Percentiles rank a stretch among this genome's conserved stretches.
These are phyloP conservation scores for Limnanthes douglasii DNA, from an alignment of 345 rosid species.

Conservation along the genomic window DNA sequence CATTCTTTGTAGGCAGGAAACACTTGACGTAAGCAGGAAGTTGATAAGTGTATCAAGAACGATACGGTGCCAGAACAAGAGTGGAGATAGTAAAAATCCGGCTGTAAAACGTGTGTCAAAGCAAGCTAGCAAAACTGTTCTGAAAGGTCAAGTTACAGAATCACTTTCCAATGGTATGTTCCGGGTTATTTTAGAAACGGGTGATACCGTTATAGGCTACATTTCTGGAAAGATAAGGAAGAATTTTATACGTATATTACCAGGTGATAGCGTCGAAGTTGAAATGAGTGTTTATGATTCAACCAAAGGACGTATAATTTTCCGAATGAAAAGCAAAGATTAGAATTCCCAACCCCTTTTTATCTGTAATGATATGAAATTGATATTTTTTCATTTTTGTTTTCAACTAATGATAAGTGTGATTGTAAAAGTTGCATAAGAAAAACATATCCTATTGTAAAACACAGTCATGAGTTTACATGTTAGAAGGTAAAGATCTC, in stretches of 20 bases:
- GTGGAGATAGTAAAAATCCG: conserved; percentile 14
- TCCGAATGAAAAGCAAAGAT: conserved; percentile 24
- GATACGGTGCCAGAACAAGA: conserved; percentile 19
- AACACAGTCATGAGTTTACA: too few species aligned
- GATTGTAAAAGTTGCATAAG: too few species aligned
- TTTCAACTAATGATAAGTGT: too few species aligned
- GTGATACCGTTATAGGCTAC: conserved; percentile 56
- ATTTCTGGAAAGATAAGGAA: conserved; percentile 82
- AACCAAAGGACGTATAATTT: conserved; percentile 67
- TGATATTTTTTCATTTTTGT: too few species aligned
- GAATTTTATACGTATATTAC: conserved; percentile 71
- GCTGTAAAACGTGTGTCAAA: conserved; percentile 15
- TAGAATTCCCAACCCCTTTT: too few species aligned
- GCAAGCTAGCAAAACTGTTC: conserved; percentile 21
- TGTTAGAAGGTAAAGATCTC: too few species aligned
- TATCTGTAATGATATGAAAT: too few species aligned
- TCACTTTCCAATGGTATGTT: conserved; percentile 51
- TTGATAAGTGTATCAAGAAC: conserved; percentile 4
- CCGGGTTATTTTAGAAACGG: conserved; percentile 42
- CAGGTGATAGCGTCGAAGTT: conserved; percentile 77
- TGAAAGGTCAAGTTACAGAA: conserved; percentile 25
- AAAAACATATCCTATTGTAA: too few species aligned
- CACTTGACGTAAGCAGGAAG: conserved; percentile 6
- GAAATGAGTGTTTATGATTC: conserved; percentile 84
- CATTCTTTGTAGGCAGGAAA: conserved; percentile 7